Evolutionary conservation across 306 rosid genomes (phyloP).

Genomic region (Fragaria ananassa): DNA sequence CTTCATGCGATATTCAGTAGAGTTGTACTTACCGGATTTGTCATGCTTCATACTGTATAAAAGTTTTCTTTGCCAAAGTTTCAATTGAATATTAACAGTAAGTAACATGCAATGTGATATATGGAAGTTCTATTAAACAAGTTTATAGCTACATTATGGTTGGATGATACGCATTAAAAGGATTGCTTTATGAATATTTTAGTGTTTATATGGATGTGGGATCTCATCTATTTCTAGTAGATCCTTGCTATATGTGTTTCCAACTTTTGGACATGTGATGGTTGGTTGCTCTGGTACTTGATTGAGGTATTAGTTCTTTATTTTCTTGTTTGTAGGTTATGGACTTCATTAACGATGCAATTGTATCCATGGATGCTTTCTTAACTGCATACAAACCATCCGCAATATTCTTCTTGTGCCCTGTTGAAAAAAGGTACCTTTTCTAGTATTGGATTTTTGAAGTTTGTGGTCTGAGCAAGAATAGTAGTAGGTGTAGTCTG

Average conservation of each 20-base stretch:
- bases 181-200: background rate
- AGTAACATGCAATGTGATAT: background rate
- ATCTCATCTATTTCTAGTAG: background rate
- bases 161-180: background rate
- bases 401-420: slow-evolving; percentile 68
- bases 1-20: background rate
- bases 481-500: background rate
- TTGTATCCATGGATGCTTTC: slow-evolving; percentile 76
- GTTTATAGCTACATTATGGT: background rate
- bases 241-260: background rate
- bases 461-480: background rate
- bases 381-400: slow-evolving; percentile 63
- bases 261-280: background rate
- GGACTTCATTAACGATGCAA: slow-evolving; percentile 91
- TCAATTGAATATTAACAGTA: background rate
- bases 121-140: background rate
- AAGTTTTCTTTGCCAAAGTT: background rate
- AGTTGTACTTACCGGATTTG: background rate
- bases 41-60: background rate
- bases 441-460: background rate
- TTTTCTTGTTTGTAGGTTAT: slow-evolving; percentile 57
- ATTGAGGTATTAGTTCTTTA: slow-evolving; percentile 3
- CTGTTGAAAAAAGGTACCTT: slow-evolving; percentile 73
- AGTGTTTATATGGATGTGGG: background rate
- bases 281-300: slow-evolving; percentile 8